Percentiles rank a stretch among this genome's conserved stretches.
Evolutionary conservation across 2,329 filamentous ascomycete species (phyloP).

Genomic region (Diaporthe amygdali): DNA sequence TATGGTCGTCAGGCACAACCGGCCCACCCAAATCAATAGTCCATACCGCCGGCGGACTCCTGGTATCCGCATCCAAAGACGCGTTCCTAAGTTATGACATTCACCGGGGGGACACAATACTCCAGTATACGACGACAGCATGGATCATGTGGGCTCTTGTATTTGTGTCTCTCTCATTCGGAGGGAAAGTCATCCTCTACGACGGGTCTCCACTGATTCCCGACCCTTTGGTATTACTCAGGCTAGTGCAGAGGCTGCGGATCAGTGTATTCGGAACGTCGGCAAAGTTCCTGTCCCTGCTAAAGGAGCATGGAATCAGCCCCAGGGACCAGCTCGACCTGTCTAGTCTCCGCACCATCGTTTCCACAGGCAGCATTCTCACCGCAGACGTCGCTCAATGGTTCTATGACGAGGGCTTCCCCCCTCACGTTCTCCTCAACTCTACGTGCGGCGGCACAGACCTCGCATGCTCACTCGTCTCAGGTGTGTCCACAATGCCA

Average conservation of each 20-base stretch:
- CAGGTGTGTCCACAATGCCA: constrained; percentile 18
- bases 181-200: constrained; percentile 26
- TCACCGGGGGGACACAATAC: background rate
- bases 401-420: constrained; percentile 47
- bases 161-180: constrained; percentile 20
- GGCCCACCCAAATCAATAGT: constrained; percentile 22
- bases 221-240: constrained; percentile 9
- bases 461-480: constrained; percentile 42
- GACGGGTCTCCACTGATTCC: constrained; percentile 29
- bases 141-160: constrained; percentile 28
- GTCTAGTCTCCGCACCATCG: constrained; percentile 64
- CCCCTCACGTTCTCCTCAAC: constrained; percentile 41
- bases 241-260: background rate
- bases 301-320: constrained; percentile 58
- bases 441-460: constrained; percentile 53
- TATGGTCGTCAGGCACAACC: constrained; percentile 21
- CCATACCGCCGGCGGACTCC: constrained; percentile 10
- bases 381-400: constrained; percentile 47
- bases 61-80: background rate
- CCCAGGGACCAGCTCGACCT: constrained; percentile 70
- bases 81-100: background rate
- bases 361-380: constrained; percentile 69
- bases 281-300: constrained; percentile 48
- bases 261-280: constrained; percentile 43
- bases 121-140: constrained; percentile 14